Base-by-base conservation (phyloP, 306 rosid species). In the Bauhinia variegata region DNA sequence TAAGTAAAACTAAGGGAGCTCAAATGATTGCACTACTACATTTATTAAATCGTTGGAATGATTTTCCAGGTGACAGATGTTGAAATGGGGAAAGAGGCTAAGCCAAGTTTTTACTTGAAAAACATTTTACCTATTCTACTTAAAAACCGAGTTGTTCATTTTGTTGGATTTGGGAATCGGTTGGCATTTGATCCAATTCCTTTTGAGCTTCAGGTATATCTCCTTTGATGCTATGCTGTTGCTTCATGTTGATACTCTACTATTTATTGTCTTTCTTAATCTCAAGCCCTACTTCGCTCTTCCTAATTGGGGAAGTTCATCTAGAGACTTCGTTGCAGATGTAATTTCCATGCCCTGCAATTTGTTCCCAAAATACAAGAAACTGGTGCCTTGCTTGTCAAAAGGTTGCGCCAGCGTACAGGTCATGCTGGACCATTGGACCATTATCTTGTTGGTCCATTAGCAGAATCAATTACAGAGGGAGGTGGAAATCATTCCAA, bases 271-370 rank as follows among this genome's bases (percentile, higher is more conserved):
- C 68, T 63, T 71, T 70, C 59, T 55, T 65, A 10, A 56, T 61
- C 67, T 80, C 54, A 65, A 82, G 70, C 52, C 43, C 28, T 79
- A 60, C 70, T 75, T 49, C 74, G 31, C 77, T 79, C 74, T 83
- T 84, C 87, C 99, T 93, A 82, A 90, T 90, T 86, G 72, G 84
- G 86, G 74, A 78, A 84, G 71, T 83, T 87, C 96, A 93, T 93
- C 76, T 86, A 93, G 97, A 90, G 96, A 82, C 95, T 93, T 85
- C 96, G 99, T 65, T 93, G 99, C 99, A 90, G 97, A 83, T 93
- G 99, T 81, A 93, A 93, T 80, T 93, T 93, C 78, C 89, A 89
- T 41, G 96, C 97, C 60, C 82, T 93, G 80, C 92, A 81, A 79
- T 93, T 93, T 88, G 90, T 83, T 75, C 95, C 96, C 73, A 88